Evolutionary conservation across 164 flowering plant species (phyloP), one percentile per base, ranked within the genome.

Genomic region (Aristolochia fimbriata): DNA sequence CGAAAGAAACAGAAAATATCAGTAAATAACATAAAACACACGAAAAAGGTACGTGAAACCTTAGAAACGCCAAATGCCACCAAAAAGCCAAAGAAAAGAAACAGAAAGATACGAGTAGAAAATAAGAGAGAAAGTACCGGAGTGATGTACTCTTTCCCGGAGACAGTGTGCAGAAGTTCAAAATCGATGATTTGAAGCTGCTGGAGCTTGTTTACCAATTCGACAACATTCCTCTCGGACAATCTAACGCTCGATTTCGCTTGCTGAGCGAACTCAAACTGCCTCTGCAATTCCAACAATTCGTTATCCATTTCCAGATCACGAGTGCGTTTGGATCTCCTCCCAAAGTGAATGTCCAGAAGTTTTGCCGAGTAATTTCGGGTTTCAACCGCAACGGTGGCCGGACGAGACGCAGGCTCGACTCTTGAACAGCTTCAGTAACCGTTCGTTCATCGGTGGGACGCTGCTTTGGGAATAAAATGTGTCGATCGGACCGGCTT

Each of bases 111-210:
- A 14, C 14, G 58, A 21, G 52, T 37, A 22, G 50, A 57, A 49
- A 31, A 22, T 63, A n/a, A 30, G 57, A 8, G 1, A 23, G n/a
- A 8, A 2, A 23, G n/a, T 81, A 93, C 98, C 1, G 85, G 91
- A 52, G 98, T 90, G 72, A 90, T 90, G 87, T 82, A 89, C 75
- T 89, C 97, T 74, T 90, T 90, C 71, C 92, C 97, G 70, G 97
- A 76, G 71, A 83, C 76, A 47, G 97, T 90, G 76, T 90, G 94
- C 65, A 93, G 96, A 47, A 92, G 98, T 16, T 87, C 90, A 68
- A 80, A 93, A 65, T 93, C 91, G 77, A 93, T 84, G 81, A 90
- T 90, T 12, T 73, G 73, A 60, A 93, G 94, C 61, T 90, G 77
- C 24, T 87, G 96, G 20, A 93, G 91, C 76, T 93, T 93, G 47